These are phyloP conservation scores for Alternaria hordeiaustralica DNA, from an alignment of 2,329 filamentous ascomycete genomes.

Conservation along the genomic window DNA sequence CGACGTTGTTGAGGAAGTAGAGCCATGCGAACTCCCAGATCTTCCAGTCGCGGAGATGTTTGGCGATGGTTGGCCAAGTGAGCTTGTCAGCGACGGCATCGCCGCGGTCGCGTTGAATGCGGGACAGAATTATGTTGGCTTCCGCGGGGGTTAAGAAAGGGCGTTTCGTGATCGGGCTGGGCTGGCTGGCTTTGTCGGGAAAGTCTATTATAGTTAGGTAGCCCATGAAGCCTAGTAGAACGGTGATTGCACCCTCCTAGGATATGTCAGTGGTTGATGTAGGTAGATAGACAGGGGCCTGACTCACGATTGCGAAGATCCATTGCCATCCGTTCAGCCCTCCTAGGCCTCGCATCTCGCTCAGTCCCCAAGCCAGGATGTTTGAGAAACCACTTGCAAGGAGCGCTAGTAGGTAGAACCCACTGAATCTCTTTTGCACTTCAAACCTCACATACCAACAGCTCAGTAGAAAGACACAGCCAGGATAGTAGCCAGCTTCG, in stretches of 20 bases:
- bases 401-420: constrained; percentile 33
- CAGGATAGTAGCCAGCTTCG: constrained; percentile 29
- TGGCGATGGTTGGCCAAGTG: constrained; percentile 5
- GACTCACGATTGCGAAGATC: constrained; percentile 23
- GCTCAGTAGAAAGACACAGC: constrained; percentile 23
- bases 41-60: constrained; percentile 24
- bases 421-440: constrained; percentile 25
- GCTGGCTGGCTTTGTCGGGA: constrained; percentile 11
- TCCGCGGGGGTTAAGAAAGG: constrained; percentile 25
- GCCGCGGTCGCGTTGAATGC: constrained; percentile 48
- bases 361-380: constrained; percentile 40
- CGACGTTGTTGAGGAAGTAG: constrained; percentile 19
- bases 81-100: constrained; percentile 32
- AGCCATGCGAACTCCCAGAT: constrained; percentile 20
- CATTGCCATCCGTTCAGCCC: constrained; percentile 41
- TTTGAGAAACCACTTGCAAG: constrained; percentile 38
- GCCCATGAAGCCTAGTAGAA: constrained; percentile 18
- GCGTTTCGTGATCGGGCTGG: constrained; percentile 10
- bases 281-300: not conserved
- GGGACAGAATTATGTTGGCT: constrained; percentile 14
- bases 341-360: constrained; percentile 33
- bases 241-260: constrained; percentile 22
- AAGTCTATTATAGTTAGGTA: constrained; percentile 29
- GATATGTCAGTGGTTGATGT: too few species aligned
- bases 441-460: constrained; percentile 31